Evolutionary conservation across 768 basidiomycete species (phyloP), one percentile per base, ranked within the genome.

Genomic region (Tylopilus felleus): DNA sequence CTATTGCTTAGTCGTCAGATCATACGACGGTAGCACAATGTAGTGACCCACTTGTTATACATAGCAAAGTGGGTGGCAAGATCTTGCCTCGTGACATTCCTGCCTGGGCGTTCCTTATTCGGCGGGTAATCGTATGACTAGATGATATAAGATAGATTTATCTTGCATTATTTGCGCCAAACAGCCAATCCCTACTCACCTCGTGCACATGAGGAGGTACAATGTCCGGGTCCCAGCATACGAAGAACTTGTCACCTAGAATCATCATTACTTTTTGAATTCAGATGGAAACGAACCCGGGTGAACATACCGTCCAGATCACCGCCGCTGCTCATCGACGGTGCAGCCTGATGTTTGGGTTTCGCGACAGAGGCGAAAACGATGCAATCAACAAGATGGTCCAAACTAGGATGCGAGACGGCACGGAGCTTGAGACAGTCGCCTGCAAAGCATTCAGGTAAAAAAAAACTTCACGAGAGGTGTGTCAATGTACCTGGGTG

Each of bases 51-150:
- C 85, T 75, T 78, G 60, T 83, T 86, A 50, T 86, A 87, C 22
- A 76, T 71, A 0, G 84, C 84, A 60, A 86, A 87, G 61, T 86
- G 80, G n/a, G 71, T 74, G 0, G 81, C 84, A n/a, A 87, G 71
- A 60, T 86, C 83, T 44, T 70, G 68, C 36, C 85, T 73, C 0
- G 78, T 79, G 38, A 87, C 73, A 0, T 68, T 60, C n/a, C 66
- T 76, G 23, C 73, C 77, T 1, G 70, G 68, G 5, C 74, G 74
- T 58, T 85, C 84, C 58, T 77, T 84, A 51, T 80, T 81, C 1
- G 83, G 76, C 6, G 85, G 85, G 62, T 88, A 86, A 50, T 83
- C 81, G 55, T 86, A 86, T 0, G 85, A 80, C 84, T 86, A 13
- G 23, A 52, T 36, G 10, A 36, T 4, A 58, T 29, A 33, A 5